Percentiles rank a stretch among this genome's conserved stretches.
These are phyloP conservation scores for Alternaria triticimaculans DNA, from an alignment of 2,329 filamentous ascomycete species.

Conservation along the genomic window DNA sequence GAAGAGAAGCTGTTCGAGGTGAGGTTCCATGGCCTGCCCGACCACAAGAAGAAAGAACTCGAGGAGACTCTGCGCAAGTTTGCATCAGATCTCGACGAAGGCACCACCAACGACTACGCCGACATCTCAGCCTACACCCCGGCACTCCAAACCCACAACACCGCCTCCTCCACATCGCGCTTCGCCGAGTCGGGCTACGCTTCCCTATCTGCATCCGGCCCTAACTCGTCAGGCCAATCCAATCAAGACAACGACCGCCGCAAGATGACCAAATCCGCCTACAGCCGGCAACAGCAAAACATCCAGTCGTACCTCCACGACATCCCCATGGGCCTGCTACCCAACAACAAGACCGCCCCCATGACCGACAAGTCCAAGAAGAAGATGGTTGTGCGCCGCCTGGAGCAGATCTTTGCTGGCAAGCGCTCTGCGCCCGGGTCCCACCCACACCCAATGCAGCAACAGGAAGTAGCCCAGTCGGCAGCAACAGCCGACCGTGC, in stretches of 20 bases:
- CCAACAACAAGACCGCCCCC: slow-evolving; percentile 57
- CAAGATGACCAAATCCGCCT: slow-evolving; percentile 39
- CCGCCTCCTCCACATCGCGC: slow-evolving; percentile 63
- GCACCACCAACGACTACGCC: slow-evolving; percentile 25
- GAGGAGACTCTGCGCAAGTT: slow-evolving; percentile 77
- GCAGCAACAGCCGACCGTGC: slow-evolving; percentile 57
- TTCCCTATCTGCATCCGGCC: slow-evolving; percentile 62
- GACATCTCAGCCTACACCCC: slow-evolving; percentile 46
- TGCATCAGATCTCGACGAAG: slow-evolving; percentile 65
- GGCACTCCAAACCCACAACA: slow-evolving; percentile 62
- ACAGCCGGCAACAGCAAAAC: slow-evolving; percentile 54
- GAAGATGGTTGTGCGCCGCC: slow-evolving; percentile 74
- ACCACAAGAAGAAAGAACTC: slow-evolving; percentile 76
- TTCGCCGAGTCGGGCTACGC: slow-evolving; percentile 65
- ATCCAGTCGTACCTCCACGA: slow-evolving; percentile 75
- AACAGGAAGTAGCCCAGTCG: slow-evolving; percentile 64
- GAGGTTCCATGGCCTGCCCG: slow-evolving; percentile 75
- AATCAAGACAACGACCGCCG: slow-evolving; percentile 36
- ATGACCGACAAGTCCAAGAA: slow-evolving; percentile 79
- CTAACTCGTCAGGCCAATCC: slow-evolving; percentile 51
- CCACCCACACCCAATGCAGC: slow-evolving; percentile 60
- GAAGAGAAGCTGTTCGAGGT: slow-evolving; percentile 85
- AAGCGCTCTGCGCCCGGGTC: slow-evolving; percentile 57
- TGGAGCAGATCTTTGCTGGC: slow-evolving; percentile 84
- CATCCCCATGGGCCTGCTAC: slow-evolving; percentile 73